These are phyloP conservation scores for Paecilomyces niveus DNA, from an alignment of 2,329 filamentous ascomycete genomes.

Conservation along the genomic window DNA sequence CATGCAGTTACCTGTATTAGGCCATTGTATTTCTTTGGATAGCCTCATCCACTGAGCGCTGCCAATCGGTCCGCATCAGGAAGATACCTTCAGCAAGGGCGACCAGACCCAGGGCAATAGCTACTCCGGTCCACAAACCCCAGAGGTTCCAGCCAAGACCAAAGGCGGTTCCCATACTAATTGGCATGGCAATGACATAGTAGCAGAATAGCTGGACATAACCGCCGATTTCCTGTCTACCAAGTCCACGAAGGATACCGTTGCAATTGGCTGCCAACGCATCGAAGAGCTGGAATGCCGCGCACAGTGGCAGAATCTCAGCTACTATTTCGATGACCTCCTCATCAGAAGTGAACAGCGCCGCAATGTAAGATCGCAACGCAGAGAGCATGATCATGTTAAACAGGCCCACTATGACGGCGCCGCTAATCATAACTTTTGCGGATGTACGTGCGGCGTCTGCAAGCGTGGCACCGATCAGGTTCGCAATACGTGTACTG, in stretches of 20 bases:
- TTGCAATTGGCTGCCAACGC: slow-evolving; percentile 71
- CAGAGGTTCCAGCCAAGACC: slow-evolving; percentile 67
- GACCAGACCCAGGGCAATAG: slow-evolving; percentile 59
- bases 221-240: slow-evolving; percentile 81
- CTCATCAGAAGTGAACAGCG: slow-evolving; percentile 67
- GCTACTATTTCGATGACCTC: slow-evolving; percentile 65
- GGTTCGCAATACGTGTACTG: slow-evolving; percentile 81
- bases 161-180: slow-evolving; percentile 73
- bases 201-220: slow-evolving; percentile 83
- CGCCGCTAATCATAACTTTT: slow-evolving; percentile 64
- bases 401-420: slow-evolving; percentile 65
- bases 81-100: slow-evolving; percentile 50
- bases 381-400: slow-evolving; percentile 65
- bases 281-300: slow-evolving; percentile 86
- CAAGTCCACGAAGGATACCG: slow-evolving; percentile 78
- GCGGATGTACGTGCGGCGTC: slow-evolving; percentile 73
- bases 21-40: slow-evolving; percentile 46
- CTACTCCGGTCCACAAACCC: slow-evolving; percentile 76
- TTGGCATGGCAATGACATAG: slow-evolving; percentile 77
- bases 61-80: slow-evolving; percentile 49
- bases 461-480: slow-evolving; percentile 80
- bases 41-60: slow-evolving; percentile 55
- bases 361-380: slow-evolving; percentile 66
- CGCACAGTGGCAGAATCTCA: slow-evolving; percentile 67
- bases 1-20: slow-evolving; percentile 11